phyloP scores from a whole-genome alignment of 2,329 filamentous ascomycete genomes.

The Hypoxylon sp. region DNA sequence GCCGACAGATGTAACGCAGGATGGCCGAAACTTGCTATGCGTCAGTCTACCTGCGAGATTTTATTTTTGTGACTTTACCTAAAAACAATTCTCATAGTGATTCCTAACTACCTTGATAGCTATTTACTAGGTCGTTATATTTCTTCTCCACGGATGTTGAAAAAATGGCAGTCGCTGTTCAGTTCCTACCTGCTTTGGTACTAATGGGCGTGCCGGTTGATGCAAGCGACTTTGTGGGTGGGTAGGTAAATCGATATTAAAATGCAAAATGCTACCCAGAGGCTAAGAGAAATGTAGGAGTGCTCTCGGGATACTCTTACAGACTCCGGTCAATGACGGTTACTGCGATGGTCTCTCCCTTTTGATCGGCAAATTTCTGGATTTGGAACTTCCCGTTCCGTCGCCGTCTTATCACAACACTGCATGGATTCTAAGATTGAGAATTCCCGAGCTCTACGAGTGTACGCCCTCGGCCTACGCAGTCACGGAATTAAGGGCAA shows the following conservation, averaged over 20 bases:
- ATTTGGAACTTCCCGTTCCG: too few relatives aligned
- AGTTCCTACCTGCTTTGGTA: conserved; percentile 1
- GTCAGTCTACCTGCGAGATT: conserved; percentile 1
- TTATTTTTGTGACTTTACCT: too few relatives aligned
- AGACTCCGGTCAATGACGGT: background rate
- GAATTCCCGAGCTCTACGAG: conserved; percentile 2
- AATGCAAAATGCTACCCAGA: background rate
- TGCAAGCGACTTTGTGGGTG: too few relatives aligned
- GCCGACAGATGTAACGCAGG: conserved; percentile 12
- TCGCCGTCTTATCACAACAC: too few relatives aligned
- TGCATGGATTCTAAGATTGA: background rate
- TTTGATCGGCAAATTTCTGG: too few relatives aligned
- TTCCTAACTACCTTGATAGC: too few relatives aligned
- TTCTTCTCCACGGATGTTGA: background rate
- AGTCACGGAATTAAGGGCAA: too few relatives aligned
- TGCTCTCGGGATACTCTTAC: background rate
- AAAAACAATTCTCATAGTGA: too few relatives aligned
- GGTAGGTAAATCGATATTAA: background rate
- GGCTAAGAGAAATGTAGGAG: background rate
- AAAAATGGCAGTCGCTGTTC: background rate
- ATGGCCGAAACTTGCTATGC: conserved; percentile 1
- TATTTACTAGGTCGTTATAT: too few relatives aligned
- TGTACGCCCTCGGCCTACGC: too few relatives aligned
- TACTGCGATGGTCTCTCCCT: too few relatives aligned
- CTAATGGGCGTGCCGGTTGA: conserved; percentile 12